Conservation (phyloP, 768 basidiomycete genomes). For the Pluteus cervinus region DNA sequence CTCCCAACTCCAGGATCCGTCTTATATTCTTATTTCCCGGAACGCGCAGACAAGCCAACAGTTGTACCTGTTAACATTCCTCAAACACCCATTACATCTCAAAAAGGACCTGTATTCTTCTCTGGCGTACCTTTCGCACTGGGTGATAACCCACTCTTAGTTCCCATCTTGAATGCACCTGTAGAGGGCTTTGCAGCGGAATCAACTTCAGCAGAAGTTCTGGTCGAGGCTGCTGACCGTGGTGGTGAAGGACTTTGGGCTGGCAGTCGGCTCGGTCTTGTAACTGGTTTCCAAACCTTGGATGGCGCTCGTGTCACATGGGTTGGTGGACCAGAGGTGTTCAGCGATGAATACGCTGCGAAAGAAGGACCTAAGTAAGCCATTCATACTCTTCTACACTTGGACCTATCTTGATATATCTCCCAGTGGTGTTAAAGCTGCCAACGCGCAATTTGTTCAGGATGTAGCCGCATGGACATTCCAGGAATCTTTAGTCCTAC, state of each 20-base stretch:
- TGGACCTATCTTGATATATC: slow-evolving; percentile 1
- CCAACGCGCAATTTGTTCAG: slow-evolving; percentile 67
- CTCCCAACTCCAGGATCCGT: slow-evolving; percentile 81
- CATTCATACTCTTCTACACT: background rate
- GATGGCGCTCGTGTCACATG: slow-evolving; percentile 76
- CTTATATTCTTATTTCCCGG: slow-evolving; percentile 81
- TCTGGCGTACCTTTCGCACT: slow-evolving; percentile 64
- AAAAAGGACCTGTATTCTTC: slow-evolving; percentile 64
- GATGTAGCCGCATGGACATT: slow-evolving; percentile 89
- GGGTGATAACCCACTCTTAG: slow-evolving; percentile 67
- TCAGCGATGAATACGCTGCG: slow-evolving; percentile 69
- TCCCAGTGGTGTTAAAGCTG: slow-evolving; percentile 52
- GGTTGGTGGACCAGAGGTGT: slow-evolving; percentile 73
- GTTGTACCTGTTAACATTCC: slow-evolving; percentile 61
- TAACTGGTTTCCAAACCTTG: slow-evolving; percentile 84
- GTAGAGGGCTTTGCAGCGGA: slow-evolving; percentile 73
- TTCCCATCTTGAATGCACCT: slow-evolving; percentile 79
- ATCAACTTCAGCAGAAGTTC: slow-evolving; percentile 54
- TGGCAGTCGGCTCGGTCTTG: slow-evolving; percentile 69
- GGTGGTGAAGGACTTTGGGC: slow-evolving; percentile 80
- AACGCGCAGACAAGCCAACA: slow-evolving; percentile 55
- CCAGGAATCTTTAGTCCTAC: slow-evolving; percentile 77
- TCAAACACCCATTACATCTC: slow-evolving; percentile 34
- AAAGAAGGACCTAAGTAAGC: slow-evolving; percentile 59
- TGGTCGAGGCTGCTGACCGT: slow-evolving; percentile 68